Conservation (phyloP, 352 stramenopile genomes). For the Phytophthora cryptogea region DNA sequence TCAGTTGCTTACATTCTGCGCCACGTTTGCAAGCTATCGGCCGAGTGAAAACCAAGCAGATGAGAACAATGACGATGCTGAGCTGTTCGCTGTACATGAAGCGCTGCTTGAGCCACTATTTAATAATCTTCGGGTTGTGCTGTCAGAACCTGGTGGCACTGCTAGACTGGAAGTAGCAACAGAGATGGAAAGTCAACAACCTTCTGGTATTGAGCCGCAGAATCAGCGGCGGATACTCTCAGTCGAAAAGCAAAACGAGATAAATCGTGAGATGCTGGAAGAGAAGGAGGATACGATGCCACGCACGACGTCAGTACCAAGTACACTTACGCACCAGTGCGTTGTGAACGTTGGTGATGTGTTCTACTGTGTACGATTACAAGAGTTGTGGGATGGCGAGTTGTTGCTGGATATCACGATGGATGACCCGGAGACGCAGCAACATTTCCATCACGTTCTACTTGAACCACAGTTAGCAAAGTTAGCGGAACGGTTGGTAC, state of each 20-base stretch:
- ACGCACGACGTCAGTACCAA: not conserved
- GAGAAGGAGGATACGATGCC: not conserved
- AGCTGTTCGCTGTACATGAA: slow-evolving; percentile 62
- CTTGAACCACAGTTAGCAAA: slow-evolving; percentile 37
- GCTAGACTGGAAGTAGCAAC: slow-evolving; percentile 21
- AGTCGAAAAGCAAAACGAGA: slow-evolving; percentile 9
- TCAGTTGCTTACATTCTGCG: slow-evolving; percentile 37
- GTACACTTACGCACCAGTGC: slow-evolving; percentile 56
- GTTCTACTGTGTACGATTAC: slow-evolving; percentile 65
- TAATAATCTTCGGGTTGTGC: slow-evolving; percentile 21
- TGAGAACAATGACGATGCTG: slow-evolving; percentile 14
- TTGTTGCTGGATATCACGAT: slow-evolving; percentile 58
- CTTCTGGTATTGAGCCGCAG: slow-evolving; percentile 4
- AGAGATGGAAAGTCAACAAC: slow-evolving; percentile 5
- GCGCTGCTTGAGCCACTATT: slow-evolving; percentile 54
- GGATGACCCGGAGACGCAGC: slow-evolving; percentile 53
- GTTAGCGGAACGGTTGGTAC: slow-evolving; percentile 41
- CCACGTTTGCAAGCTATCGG: slow-evolving; percentile 55
- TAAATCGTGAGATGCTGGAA: not conserved
- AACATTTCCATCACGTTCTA: slow-evolving; percentile 38
- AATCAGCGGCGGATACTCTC: slow-evolving; percentile 5
- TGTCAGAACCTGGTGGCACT: not conserved
- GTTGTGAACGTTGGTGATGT: slow-evolving; percentile 49
- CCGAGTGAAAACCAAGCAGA: slow-evolving; percentile 44
- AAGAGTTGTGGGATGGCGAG: slow-evolving; percentile 71